phyloP scores from a whole-genome alignment of 495 filamentous ascomycete genomes.

The Durotheca rogersii region DNA sequence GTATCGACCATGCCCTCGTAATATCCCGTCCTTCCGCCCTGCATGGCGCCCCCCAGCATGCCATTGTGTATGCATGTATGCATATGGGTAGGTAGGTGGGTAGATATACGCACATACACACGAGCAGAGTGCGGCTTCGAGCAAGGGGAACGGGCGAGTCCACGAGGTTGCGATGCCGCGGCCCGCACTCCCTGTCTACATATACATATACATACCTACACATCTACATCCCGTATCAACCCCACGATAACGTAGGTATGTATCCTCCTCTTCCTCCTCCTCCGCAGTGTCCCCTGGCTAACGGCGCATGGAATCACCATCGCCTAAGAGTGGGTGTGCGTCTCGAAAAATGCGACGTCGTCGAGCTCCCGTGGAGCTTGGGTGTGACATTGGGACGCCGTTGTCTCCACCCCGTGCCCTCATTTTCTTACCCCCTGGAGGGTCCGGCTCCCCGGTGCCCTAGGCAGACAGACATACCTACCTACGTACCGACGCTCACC shows the following conservation, averaged over 20 bases:
- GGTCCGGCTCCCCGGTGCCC: too few relatives aligned
- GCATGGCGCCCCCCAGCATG: slow-evolving; percentile 18
- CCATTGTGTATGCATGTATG: too few relatives aligned
- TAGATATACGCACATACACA: slow-evolving; percentile 15
- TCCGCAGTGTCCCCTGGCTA: too few relatives aligned
- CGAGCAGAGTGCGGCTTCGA: slow-evolving; percentile 14
- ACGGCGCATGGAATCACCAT: too few relatives aligned
- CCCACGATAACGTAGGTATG: neutral
- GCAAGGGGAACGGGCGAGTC: slow-evolving; percentile 15
- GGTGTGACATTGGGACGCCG: neutral
- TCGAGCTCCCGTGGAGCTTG: too few relatives aligned
- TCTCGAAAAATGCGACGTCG: neutral
- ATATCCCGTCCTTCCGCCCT: slow-evolving; percentile 31
- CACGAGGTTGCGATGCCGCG: slow-evolving; percentile 26
- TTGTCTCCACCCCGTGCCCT: neutral
- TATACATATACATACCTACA: neutral
- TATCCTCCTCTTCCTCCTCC: neutral
- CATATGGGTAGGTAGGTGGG: too few relatives aligned
- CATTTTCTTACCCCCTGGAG: neutral
- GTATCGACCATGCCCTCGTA: slow-evolving; percentile 20
- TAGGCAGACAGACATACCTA: too few relatives aligned
- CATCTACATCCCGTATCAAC: too few relatives aligned
- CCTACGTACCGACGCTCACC: too few relatives aligned
- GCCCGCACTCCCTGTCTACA: slow-evolving; percentile 8
- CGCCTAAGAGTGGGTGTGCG: too few relatives aligned